These are phyloP conservation scores for Septoria petroselini DNA, from an alignment of 2,329 filamentous ascomycete genomes.

Conservation along the genomic window DNA sequence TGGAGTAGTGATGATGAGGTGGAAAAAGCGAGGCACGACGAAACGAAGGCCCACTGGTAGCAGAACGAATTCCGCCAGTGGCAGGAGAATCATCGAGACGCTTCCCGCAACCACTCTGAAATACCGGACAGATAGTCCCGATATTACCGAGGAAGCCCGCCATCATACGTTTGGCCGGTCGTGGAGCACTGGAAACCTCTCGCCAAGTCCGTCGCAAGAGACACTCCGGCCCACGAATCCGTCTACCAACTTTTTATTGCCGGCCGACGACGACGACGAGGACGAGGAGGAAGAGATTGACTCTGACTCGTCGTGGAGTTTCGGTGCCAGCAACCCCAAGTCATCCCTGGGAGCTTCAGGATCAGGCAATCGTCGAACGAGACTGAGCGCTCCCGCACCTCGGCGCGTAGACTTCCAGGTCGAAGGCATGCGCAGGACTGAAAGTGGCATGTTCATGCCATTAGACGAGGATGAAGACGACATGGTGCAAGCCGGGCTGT, in stretches of 20 bases:
- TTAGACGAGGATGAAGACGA: slow-evolving; percentile 65
- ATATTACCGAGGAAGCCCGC: slow-evolving; percentile 41
- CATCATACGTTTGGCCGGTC: slow-evolving; percentile 46
- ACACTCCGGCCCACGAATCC: slow-evolving; percentile 70
- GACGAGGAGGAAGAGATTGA: slow-evolving; percentile 27
- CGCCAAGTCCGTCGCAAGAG: slow-evolving; percentile 77
- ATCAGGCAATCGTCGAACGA: slow-evolving; percentile 9
- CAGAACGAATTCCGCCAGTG: slow-evolving; percentile 55
- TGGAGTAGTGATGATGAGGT: slow-evolving; percentile 78
- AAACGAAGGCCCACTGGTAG: slow-evolving; percentile 47
- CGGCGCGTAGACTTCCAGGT: slow-evolving; percentile 46
- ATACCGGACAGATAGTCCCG: slow-evolving; percentile 72
- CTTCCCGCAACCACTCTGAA: slow-evolving; percentile 85
- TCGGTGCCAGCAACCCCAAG: slow-evolving; percentile 36
- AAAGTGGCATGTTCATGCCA: slow-evolving; percentile 89
- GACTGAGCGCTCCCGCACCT: slow-evolving; percentile 22
- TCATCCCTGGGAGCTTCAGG: slow-evolving; percentile 32
- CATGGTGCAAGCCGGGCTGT: slow-evolving; percentile 56
- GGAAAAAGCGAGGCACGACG: slow-evolving; percentile 49
- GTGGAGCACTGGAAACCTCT: slow-evolving; percentile 43
- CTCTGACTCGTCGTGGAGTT: slow-evolving; percentile 36
- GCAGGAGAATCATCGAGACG: slow-evolving; percentile 77
- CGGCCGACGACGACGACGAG: slow-evolving; percentile 20
- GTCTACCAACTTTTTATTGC: slow-evolving; percentile 58
- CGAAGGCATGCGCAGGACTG: slow-evolving; percentile 68